A percentile compares a stretch with the other conserved stretches of the same genome.
These are phyloP conservation scores for Aspergillus nanangensis DNA, from an alignment of 495 filamentous ascomycete genomes.

Conservation along the genomic window DNA sequence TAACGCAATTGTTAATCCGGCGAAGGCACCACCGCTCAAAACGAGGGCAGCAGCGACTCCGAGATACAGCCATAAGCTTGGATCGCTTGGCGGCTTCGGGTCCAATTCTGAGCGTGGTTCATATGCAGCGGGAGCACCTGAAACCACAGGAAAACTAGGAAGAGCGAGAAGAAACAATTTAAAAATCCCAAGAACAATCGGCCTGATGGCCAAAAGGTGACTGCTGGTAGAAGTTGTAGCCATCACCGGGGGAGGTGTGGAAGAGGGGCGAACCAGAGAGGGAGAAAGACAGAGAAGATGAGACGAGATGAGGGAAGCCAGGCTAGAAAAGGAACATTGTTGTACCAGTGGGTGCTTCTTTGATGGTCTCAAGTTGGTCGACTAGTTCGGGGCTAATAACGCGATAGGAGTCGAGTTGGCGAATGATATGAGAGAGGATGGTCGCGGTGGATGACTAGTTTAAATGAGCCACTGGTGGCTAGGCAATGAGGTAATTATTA, in stretches of 20 bases:
- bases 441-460: no score
- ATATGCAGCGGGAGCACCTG: constrained; percentile 35
- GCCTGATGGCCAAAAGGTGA: constrained; percentile 36
- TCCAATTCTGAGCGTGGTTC: constrained; percentile 19
- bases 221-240: constrained; percentile 22
- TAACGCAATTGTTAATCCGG: constrained; percentile 88
- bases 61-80: constrained; percentile 67
- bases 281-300: not conserved
- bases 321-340: not conserved
- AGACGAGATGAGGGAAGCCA: not conserved
- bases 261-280: not conserved
- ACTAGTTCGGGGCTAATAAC: no score
- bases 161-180: constrained; percentile 45
- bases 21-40: constrained; percentile 87
- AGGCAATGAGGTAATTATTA: no score
- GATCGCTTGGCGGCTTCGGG: constrained; percentile 43
- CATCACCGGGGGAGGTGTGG: constrained; percentile 21
- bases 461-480: no score
- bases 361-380: no score
- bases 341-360: not conserved
- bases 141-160: constrained; percentile 38
- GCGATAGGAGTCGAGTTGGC: no score
- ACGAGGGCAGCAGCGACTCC: constrained; percentile 69
- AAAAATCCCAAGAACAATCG: constrained; percentile 40
- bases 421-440: no score